Percentiles rank a stretch among this genome's conserved stretches.
Conservation (phyloP, 1,284 basidiomycete genomes). For the Thecaphora thlaspeos region DNA sequence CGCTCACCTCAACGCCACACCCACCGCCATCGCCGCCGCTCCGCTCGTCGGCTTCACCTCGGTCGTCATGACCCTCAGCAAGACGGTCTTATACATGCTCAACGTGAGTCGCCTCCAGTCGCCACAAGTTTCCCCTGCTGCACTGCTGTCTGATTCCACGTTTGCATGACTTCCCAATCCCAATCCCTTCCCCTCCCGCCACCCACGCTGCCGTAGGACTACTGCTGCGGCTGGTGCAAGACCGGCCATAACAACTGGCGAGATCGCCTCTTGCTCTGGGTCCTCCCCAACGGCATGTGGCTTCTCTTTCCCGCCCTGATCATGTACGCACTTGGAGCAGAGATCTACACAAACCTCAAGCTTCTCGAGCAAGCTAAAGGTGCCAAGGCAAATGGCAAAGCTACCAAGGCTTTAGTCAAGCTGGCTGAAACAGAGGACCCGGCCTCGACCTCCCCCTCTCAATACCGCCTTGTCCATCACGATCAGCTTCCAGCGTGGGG, state of each 20-base stretch:
- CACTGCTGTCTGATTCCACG: background rate
- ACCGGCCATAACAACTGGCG: slow-evolving; percentile 71
- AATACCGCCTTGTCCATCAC: slow-evolving; percentile 27
- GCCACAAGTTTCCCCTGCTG: too few species aligned
- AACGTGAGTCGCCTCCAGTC: slow-evolving; percentile 15
- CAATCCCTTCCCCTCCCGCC: too few species aligned
- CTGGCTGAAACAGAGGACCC: too few species aligned
- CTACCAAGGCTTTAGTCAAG: too few species aligned
- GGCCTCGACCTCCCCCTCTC: too few species aligned
- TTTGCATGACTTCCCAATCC: background rate
- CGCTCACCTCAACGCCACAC: slow-evolving; percentile 63
- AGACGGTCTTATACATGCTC: slow-evolving; percentile 70
- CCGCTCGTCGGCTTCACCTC: slow-evolving; percentile 73
- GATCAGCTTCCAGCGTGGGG: slow-evolving; percentile 48
- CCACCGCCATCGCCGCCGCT: slow-evolving; percentile 62
- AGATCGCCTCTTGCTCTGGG: slow-evolving; percentile 67
- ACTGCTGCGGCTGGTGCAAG: slow-evolving; percentile 64
- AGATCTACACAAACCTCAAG: slow-evolving; percentile 26
- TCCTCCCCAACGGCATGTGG: slow-evolving; percentile 78
- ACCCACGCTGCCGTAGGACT: slow-evolving; percentile 39
- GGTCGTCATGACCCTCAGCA: slow-evolving; percentile 74
- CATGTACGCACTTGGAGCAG: slow-evolving; percentile 51
- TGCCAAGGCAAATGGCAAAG: slow-evolving; percentile 5
- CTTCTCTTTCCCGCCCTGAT: slow-evolving; percentile 69
- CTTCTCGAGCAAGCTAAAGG: slow-evolving; percentile 35